These are phyloP conservation scores for Sophora flavescens DNA, from an alignment of 306 rosid genomes.

Conservation along the genomic window DNA sequence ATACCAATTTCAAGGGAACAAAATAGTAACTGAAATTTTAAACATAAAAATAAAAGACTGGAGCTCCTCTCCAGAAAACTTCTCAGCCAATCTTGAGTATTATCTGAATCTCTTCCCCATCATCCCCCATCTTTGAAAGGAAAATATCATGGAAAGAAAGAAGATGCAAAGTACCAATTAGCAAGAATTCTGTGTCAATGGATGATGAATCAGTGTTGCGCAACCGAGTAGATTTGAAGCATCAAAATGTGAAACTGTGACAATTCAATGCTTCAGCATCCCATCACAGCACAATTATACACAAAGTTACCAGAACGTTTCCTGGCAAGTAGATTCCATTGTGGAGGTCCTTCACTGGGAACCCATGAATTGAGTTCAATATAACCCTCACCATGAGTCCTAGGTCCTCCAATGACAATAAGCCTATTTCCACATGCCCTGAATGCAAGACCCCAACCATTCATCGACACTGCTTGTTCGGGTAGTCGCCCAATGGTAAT, in stretches of 20 bases:
- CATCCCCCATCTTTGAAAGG: conserved; percentile 51
- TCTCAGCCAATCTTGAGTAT: conserved; percentile 72
- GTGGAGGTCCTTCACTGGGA: conserved; percentile 93
- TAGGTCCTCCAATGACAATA: conserved; percentile 89
- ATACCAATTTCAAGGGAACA: conserved; percentile 57
- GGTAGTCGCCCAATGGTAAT: conserved; percentile 78
- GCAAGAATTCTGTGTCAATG: conserved; percentile 62
- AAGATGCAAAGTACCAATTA: conserved; percentile 72
- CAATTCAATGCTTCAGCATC: conserved; percentile 67
- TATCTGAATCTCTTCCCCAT: conserved; percentile 61
- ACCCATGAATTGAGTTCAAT: conserved; percentile 93
- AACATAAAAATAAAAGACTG: conserved; percentile 41
- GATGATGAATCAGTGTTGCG: conserved; percentile 60
- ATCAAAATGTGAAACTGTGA: conserved; percentile 40
- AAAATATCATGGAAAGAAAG: conserved; percentile 47
- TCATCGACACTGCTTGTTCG: conserved; percentile 77
- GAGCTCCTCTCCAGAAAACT: conserved; percentile 57
- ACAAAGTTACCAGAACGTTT: conserved; percentile 82
- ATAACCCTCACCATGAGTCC: conserved; percentile 74
- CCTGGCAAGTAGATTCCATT: conserved; percentile 81
- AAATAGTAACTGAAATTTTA: conserved; percentile 52
- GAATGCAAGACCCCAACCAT: conserved; percentile 98
- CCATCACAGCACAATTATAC: conserved; percentile 99
- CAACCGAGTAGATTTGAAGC: conserved; percentile 47
- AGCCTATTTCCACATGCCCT: conserved; percentile 91